Evolutionary conservation across 768 basidiomycete genomes (phyloP).

Genomic region (Collybia mongolica): DNA sequence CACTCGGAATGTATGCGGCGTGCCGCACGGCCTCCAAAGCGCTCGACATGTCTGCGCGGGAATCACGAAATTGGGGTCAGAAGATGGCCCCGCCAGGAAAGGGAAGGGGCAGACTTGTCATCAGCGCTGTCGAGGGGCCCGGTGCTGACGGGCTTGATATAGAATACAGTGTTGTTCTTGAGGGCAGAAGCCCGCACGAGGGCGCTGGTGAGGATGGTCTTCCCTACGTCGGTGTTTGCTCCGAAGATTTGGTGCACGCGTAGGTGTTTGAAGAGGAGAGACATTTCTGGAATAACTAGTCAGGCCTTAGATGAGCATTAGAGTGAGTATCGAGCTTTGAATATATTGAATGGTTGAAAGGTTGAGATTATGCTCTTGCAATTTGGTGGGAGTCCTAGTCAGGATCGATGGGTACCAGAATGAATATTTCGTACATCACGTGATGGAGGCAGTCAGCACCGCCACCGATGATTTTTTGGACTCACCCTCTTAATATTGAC

Average conservation of each 20-base stretch:
- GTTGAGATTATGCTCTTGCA: no score
- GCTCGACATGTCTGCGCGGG: constrained; percentile 60
- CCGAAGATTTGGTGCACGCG: constrained; percentile 91
- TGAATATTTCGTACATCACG: no score
- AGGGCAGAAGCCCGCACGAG: constrained; percentile 77
- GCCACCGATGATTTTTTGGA: no score
- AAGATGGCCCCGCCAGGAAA: neutral
- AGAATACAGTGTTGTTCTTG: constrained; percentile 49
- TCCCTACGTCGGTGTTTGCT: constrained; percentile 95
- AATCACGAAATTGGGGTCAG: neutral
- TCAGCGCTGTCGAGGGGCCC: constrained; percentile 81
- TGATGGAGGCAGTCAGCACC: no score
- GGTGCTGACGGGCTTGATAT: constrained; percentile 91
- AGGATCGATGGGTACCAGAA: no score
- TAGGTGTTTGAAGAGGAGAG: constrained; percentile 77
- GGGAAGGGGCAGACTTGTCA: constrained; percentile 54
- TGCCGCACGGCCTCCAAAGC: constrained; percentile 40
- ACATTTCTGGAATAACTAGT: no score
- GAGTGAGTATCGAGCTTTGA: no score
- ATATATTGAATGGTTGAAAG: no score
- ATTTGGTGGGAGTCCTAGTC: no score
- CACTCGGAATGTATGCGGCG: constrained; percentile 59
- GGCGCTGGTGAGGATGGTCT: constrained; percentile 87
- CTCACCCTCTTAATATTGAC: no score
- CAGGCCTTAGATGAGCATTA: no score